Percentiles rank a stretch among this genome's conserved stretches.
These are phyloP conservation scores for Agarophyton chilense DNA, from an alignment of 23 red algal genomes.

Conservation along the genomic window DNA sequence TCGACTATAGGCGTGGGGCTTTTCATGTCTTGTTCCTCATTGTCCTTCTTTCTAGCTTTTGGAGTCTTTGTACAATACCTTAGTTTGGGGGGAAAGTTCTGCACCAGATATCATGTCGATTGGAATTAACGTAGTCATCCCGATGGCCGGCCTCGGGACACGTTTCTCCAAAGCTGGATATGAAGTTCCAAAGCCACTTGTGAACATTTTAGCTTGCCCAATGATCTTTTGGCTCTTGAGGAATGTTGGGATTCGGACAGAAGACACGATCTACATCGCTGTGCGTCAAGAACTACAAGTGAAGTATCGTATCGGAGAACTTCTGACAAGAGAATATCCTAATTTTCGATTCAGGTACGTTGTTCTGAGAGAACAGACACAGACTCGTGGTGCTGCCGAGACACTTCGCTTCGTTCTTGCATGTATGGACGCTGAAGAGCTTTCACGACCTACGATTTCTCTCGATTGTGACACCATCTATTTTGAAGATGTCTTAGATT, in stretches of 20 bases:
- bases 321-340: slow-evolving; percentile 19
- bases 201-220: slow-evolving; percentile 31
- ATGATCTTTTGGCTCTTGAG: slow-evolving; percentile 47
- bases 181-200: slow-evolving; percentile 30
- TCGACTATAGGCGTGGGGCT: neutral
- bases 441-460: slow-evolving; percentile 30
- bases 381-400: slow-evolving; percentile 46
- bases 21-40: neutral
- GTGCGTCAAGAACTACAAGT: slow-evolving; percentile 23
- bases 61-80: neutral
- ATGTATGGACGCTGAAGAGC: slow-evolving; percentile 13
- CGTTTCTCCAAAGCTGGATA: slow-evolving; percentile 47
- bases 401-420: slow-evolving; percentile 29
- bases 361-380: slow-evolving; percentile 1
- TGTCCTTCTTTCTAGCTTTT: neutral
- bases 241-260: neutral
- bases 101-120: neutral
- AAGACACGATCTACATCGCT: slow-evolving; percentile 45
- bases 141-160: slow-evolving; percentile 49
- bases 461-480: slow-evolving; percentile 69
- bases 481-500: slow-evolving; percentile 38
- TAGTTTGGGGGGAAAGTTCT: neutral
- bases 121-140: slow-evolving; percentile 52
- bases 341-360: slow-evolving; percentile 8
- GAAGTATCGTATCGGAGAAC: slow-evolving; percentile 23